These are phyloP conservation scores for Coemansia sp. DNA, from an alignment of 192 early-diverging fungal species.

Conservation along the genomic window DNA sequence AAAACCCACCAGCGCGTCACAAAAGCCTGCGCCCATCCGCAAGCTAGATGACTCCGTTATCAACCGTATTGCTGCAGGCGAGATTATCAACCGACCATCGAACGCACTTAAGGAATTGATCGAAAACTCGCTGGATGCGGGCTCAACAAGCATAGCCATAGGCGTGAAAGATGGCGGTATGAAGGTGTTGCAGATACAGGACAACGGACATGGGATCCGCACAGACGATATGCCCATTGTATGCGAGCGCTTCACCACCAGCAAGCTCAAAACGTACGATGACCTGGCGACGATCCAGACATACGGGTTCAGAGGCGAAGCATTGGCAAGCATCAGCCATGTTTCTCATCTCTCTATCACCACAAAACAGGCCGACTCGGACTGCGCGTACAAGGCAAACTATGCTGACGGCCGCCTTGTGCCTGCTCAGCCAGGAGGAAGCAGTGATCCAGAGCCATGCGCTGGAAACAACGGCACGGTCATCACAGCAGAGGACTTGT, in stretches of 20 bases:
- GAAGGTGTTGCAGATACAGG: slow-evolving; percentile 91
- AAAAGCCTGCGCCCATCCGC: slow-evolving; percentile 60
- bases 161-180: slow-evolving; percentile 87
- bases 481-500: slow-evolving; percentile 92
- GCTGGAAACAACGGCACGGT: slow-evolving; percentile 95
- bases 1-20: neutral
- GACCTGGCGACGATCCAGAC: slow-evolving; percentile 85
- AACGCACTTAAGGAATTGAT: slow-evolving; percentile 97
- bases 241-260: slow-evolving; percentile 95
- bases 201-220: slow-evolving; percentile 93
- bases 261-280: slow-evolving; percentile 82
- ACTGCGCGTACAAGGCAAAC: slow-evolving; percentile 72
- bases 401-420: slow-evolving; percentile 88
- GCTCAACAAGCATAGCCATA: slow-evolving; percentile 81
- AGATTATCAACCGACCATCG: slow-evolving; percentile 94
- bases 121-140: slow-evolving; percentile 95
- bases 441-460: slow-evolving; percentile 82
- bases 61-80: slow-evolving; percentile 96
- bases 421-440: slow-evolving; percentile 69
- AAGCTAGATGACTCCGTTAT: slow-evolving; percentile 84
- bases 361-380: slow-evolving; percentile 71
- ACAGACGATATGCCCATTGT: slow-evolving; percentile 86
- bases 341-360: slow-evolving; percentile 90
- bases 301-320: slow-evolving; percentile 96
- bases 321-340: slow-evolving; percentile 93